Evolutionary conservation across 495 filamentous ascomycete species (phyloP).

Genomic region (Usnea hakonensis): DNA sequence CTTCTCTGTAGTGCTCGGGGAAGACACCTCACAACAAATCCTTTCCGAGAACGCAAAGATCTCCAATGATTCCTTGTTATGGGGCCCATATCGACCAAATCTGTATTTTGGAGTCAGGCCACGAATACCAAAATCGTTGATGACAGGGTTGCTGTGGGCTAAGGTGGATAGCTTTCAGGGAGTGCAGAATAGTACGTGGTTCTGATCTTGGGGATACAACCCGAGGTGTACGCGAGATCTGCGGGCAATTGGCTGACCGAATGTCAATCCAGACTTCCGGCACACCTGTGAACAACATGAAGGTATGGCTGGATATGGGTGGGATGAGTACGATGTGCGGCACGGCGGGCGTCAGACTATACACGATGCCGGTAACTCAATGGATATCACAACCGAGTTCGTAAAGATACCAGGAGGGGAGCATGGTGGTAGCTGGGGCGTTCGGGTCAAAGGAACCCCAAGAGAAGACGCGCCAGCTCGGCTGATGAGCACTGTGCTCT

Average conservation of each 20-base stretch:
- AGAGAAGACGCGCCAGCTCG: constrained; percentile 55
- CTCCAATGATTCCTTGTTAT: constrained; percentile 82
- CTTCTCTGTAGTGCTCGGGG: constrained; percentile 6
- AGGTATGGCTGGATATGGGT: constrained; percentile 91
- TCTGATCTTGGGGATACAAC: neutral
- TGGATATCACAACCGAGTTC: constrained; percentile 88
- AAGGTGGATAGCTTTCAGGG: constrained; percentile 73
- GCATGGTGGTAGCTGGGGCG: constrained; percentile 88
- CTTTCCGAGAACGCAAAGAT: constrained; percentile 35
- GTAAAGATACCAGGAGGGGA: constrained; percentile 85
- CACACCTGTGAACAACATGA: constrained; percentile 96
- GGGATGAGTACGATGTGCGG: constrained; percentile 90
- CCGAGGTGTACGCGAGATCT: neutral
- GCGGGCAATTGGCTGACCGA: neutral
- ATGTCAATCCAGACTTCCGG: constrained; percentile 55
- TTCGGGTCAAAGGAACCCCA: constrained; percentile 74
- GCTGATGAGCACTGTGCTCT: constrained; percentile 69
- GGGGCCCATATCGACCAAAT: constrained; percentile 94
- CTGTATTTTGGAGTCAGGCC: constrained; percentile 92
- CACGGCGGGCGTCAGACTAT: constrained; percentile 83
- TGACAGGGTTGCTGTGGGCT: constrained; percentile 82
- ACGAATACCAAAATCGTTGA: constrained; percentile 75
- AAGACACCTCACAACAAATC: constrained; percentile 13
- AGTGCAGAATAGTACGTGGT: constrained; percentile 67
- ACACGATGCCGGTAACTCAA: constrained; percentile 73